Evolutionary conservation across 1,284 basidiomycete genomes (phyloP), one percentile per base, ranked within the genome.

Genomic region (Puccinia novopanici): DNA sequence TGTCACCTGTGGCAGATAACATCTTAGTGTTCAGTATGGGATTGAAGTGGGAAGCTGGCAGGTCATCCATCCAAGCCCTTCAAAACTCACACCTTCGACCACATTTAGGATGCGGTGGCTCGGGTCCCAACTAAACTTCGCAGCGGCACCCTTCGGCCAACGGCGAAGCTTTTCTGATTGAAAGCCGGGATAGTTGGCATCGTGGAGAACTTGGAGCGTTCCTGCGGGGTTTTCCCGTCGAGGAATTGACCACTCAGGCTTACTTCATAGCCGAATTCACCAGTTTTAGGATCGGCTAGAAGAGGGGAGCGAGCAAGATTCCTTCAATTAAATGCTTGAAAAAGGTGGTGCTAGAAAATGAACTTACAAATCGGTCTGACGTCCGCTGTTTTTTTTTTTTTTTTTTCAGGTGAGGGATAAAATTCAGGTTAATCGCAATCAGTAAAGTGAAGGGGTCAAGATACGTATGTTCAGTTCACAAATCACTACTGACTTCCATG

Each of bases 221-320:
- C 13, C n/a, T 27, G 52, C 3, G 45, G 45, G 27, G 34, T 57
- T 10, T 27, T 6, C 22, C 70, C 70, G 40, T 40, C 52, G 12
- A 9, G 10, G 37, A 22, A 73, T n/a, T 37, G 9, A 10, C 70
- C 70, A 52, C 19, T 73, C 2, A 73, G 4, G 37, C 70, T 73
- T 22, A 8, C n/a, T 34, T 73, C 70, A 55, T 73, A 73, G 34
- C 70, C 70, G 50, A 52, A 37, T 9, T 10, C 50, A 73, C 70
- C 70, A 73, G 70, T 55, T 55, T 73, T 24, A 13, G 70, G 70
- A 40, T 73, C 22, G 52, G 70, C 70, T 73, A 22, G 50, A 4
- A 37, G n/a, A n/a, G n/a, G n/a, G n/a, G n/a, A n/a, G n/a, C n/a
- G n/a, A n/a, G n/a, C n/a, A n/a, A n/a, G n/a, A n/a, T n/a, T n/a